These are phyloP conservation scores for Withania somnifera DNA, from an alignment of 305 asterid species.

Conservation along the genomic window DNA sequence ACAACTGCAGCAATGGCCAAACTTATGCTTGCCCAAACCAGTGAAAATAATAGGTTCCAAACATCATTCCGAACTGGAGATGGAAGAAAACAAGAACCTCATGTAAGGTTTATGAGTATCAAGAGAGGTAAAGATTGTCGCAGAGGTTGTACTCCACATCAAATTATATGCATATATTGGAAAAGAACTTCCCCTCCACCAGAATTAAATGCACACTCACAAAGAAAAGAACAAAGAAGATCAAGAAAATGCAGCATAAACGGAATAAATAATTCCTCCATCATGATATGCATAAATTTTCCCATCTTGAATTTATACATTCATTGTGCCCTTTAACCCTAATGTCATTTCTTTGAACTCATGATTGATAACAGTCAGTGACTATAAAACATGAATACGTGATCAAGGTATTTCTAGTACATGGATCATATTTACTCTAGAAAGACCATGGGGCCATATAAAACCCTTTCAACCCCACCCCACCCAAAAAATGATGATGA, in stretches of 20 bases:
- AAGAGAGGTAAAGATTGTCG: background rate
- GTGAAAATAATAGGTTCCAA: constrained; percentile 63
- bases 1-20: constrained; percentile 66
- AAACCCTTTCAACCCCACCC: background rate
- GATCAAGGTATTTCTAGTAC: background rate
- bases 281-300: background rate
- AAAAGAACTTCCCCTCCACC: background rate
- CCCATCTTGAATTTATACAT: background rate
- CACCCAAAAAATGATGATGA: no score
- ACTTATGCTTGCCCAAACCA: constrained; percentile 89
- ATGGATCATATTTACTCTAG: background rate
- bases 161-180: background rate
- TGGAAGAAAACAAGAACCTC: background rate
- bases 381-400: background rate
- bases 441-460: background rate
- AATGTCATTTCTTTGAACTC: background rate
- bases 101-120: constrained; percentile 1
- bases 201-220: background rate
- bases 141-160: background rate
- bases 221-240: background rate
- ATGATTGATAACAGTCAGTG: background rate
- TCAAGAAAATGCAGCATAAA: background rate
- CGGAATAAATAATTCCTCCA: background rate
- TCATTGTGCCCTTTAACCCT: background rate
- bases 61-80: constrained; percentile 48